Conservation (phyloP, 306 rosid genomes). For the Canavalia ensiformis region DNA sequence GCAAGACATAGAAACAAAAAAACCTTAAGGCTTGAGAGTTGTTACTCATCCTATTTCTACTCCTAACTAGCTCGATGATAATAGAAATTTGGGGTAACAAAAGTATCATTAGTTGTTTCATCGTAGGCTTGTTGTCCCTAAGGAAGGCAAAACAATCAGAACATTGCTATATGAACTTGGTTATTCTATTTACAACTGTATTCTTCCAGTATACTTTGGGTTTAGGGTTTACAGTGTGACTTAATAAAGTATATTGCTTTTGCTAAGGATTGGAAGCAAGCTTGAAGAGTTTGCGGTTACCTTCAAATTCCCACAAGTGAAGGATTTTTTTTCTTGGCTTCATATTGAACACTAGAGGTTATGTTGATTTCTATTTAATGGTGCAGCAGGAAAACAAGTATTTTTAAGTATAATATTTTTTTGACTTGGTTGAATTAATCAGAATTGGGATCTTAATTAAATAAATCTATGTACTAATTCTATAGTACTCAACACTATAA, state of each 20-base stretch:
- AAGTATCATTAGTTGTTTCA: slow-evolving; percentile 71
- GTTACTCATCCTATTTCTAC: slow-evolving; percentile 62
- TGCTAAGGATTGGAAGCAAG: slow-evolving; percentile 76
- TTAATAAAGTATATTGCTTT: slow-evolving; percentile 57
- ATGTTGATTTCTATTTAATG: slow-evolving; percentile 90
- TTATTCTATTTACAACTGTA: slow-evolving; percentile 82
- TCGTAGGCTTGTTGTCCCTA: slow-evolving; percentile 73
- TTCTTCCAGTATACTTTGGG: slow-evolving; percentile 88
- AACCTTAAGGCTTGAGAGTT: slow-evolving; percentile 78
- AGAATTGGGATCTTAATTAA: not conserved
- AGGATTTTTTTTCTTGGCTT: slow-evolving; percentile 77
- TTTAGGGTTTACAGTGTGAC: slow-evolving; percentile 84
- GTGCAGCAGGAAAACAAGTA: slow-evolving; percentile 62
- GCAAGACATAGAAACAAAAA: slow-evolving; percentile 63
- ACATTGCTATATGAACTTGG: slow-evolving; percentile 76
- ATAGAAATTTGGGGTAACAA: slow-evolving; percentile 66
- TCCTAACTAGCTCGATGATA: slow-evolving; percentile 68
- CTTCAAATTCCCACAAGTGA: slow-evolving; percentile 75
- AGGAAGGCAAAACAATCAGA: slow-evolving; percentile 86
- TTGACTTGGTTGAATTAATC: slow-evolving; percentile 33
- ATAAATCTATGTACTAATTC: not conserved
- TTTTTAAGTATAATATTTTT: slow-evolving; percentile 60
- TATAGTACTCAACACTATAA: slow-evolving; percentile 74
- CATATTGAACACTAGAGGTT: slow-evolving; percentile 81
- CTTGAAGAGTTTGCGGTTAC: slow-evolving; percentile 69